Evolutionary conservation across 1,284 basidiomycete genomes (phyloP), one percentile per base, ranked within the genome.

Genomic region (Leccinum fuscescens): DNA sequence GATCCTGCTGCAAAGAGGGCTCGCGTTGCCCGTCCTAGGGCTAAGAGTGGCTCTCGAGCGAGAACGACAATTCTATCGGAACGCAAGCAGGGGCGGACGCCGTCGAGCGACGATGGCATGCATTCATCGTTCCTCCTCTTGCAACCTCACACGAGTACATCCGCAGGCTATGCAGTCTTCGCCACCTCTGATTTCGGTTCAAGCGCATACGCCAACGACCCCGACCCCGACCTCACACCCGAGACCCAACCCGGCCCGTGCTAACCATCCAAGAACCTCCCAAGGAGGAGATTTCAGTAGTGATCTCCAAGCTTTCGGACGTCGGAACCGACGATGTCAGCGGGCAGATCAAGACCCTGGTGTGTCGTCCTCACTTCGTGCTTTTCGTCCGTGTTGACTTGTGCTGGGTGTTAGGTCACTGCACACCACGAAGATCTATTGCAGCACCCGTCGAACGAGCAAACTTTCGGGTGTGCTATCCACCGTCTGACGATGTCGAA

Each of bases 281-380:
- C 24, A 92, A 89, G 73, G 93, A 93, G 63, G 94, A 96, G 67
- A 87, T 96, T 4, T 90, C 90, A 5, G 83, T 92, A 1, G 92
- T 93, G 3, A 88, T 96, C 37, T 88, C 92, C 7, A 92, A 90
- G 71, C 79, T 97, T 4, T 31, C 29, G 29, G 90, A 89, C 62
- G 82, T 87, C 66, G 90, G 88, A 3, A 89, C 96, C 62, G 94
- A 96, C 54, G 93, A 96, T 72, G 86, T 95, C 17, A 89, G 89
- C 31, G 91, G 90, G 70, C 92, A 96, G 74, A 86, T 96, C 54
- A 89, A 91, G 74, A 82, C 81, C 60, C 81, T 96, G 74, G 58
- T 68, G 88, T 79, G 17, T 20, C 5, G 56, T 20, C 1, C 4
- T 14, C 48, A n/a, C 14, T 22, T 17, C 4, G 2, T 2, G 22